phyloP scores from a whole-genome alignment of 2,329 filamentous ascomycete genomes.

The Aurifilum marmelostoma region DNA sequence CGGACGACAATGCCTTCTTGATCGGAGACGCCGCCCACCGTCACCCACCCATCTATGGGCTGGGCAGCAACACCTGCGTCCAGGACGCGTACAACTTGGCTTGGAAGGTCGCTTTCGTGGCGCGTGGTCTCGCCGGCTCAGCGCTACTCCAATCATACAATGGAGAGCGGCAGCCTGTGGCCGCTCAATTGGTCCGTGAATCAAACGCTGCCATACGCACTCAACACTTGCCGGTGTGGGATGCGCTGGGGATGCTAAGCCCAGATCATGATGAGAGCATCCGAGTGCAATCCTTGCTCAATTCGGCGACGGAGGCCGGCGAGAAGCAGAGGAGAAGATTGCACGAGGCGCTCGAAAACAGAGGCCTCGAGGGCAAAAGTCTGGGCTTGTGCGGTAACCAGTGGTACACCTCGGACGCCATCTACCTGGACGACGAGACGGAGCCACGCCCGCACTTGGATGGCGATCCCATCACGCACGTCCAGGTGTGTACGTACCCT shows the following conservation, averaged over 20 bases:
- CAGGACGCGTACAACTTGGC: slow-evolving; percentile 53
- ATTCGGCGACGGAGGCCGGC: slow-evolving; percentile 40
- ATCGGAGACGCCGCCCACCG: slow-evolving; percentile 57
- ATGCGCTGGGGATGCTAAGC: slow-evolving; percentile 37
- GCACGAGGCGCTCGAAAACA: slow-evolving; percentile 42
- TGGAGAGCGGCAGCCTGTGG: slow-evolving; percentile 47
- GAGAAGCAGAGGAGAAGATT: slow-evolving; percentile 40
- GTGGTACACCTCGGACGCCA: slow-evolving; percentile 48
- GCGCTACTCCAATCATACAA: slow-evolving; percentile 44
- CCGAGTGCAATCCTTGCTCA: slow-evolving; percentile 40
- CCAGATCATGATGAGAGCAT: slow-evolving; percentile 38
- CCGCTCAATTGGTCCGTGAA: slow-evolving; percentile 42
- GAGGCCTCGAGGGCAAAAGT: slow-evolving; percentile 50
- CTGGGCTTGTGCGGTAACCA: slow-evolving; percentile 61
- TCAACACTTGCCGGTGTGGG: slow-evolving; percentile 43
- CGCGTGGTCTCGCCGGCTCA: slow-evolving; percentile 38
- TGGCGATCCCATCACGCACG: slow-evolving; percentile 42
- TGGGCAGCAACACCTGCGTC: slow-evolving; percentile 56
- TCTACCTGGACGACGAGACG: slow-evolving; percentile 38
- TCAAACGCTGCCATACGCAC: slow-evolving; percentile 37
- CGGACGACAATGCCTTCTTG: slow-evolving; percentile 46
- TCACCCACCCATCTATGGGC: slow-evolving; percentile 54
- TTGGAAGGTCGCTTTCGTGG: slow-evolving; percentile 51
- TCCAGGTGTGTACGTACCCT: slow-evolving; percentile 53
- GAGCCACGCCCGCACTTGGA: slow-evolving; percentile 25